phyloP scores from a whole-genome alignment of 1,284 basidiomycete species.

The Ganoderma multipileum region DNA sequence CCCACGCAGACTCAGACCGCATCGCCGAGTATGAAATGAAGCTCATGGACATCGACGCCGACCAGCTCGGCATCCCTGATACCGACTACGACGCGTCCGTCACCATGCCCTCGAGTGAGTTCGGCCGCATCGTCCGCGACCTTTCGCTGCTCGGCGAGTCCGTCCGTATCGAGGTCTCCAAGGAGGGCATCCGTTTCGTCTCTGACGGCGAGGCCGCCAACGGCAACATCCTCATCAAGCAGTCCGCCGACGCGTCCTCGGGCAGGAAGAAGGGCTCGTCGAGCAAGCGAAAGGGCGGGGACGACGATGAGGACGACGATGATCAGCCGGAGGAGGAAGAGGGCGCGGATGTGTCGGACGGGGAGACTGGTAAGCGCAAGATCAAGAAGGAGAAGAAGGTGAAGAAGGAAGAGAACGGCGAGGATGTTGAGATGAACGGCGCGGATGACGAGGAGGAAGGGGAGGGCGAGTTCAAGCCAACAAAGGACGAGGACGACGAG shows the following conservation, averaged over 20 bases:
- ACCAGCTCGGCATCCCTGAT: conserved; percentile 97
- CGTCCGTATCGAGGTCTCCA: conserved; percentile 95
- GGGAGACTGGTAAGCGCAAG: conserved; percentile 48
- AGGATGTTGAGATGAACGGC: conserved; percentile 47
- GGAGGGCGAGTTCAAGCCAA: conserved; percentile 52
- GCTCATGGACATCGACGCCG: conserved; percentile 98
- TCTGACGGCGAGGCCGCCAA: conserved; percentile 96
- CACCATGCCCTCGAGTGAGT: conserved; percentile 88
- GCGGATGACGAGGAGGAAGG: conserved; percentile 47
- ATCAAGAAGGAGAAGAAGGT: conserved; percentile 49
- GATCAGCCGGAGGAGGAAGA: conserved; percentile 47
- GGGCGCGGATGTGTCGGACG: conserved; percentile 48
- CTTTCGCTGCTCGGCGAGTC: conserved; percentile 93
- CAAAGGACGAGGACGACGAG: conserved; percentile 40
- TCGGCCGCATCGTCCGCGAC: conserved; percentile 93
- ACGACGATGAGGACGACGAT: conserved; percentile 46
- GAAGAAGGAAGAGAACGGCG: conserved; percentile 49
- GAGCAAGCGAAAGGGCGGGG: conserved; percentile 43
- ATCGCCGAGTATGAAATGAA: conserved; percentile 99
- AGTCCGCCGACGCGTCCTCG: conserved; percentile 52
- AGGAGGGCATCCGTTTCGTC: conserved; percentile 96
- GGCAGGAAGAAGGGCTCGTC: conserved; percentile 37
- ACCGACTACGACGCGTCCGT: conserved; percentile 97
- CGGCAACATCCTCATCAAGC: conserved; percentile 88
- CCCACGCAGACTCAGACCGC: conserved; percentile 80